These are phyloP conservation scores for Alternaria solani DNA, from an alignment of 2,329 filamentous ascomycete species.

Conservation along the genomic window DNA sequence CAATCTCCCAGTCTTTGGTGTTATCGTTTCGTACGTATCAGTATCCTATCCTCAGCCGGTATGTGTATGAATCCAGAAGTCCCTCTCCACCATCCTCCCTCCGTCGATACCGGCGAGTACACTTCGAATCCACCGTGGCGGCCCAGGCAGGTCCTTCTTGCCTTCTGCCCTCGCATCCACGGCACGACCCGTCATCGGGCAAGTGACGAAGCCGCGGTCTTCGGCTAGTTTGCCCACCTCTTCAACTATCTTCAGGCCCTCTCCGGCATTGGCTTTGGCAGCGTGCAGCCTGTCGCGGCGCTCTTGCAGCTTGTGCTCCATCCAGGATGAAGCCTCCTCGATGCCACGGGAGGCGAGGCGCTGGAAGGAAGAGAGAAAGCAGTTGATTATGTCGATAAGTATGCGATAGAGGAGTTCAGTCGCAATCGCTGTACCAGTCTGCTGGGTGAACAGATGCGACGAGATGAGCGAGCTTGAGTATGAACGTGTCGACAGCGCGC, in stretches of 20 bases:
- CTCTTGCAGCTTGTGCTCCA: slow-evolving; percentile 34
- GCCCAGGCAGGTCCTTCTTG: slow-evolving; percentile 15
- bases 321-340: slow-evolving; percentile 34
- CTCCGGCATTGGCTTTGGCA: neutral
- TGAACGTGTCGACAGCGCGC: slow-evolving; percentile 6
- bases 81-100: slow-evolving; percentile 36
- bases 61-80: slow-evolving; percentile 40
- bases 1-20: neutral
- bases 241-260: slow-evolving; percentile 24
- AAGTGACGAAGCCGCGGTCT: slow-evolving; percentile 30
- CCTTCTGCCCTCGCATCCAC: slow-evolving; percentile 5
- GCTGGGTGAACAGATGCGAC: slow-evolving; percentile 23
- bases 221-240: slow-evolving; percentile 33
- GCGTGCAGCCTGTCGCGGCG: slow-evolving; percentile 15
- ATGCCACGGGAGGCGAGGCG: slow-evolving; percentile 32
- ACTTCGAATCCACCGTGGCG: slow-evolving; percentile 35
- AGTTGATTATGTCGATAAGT: slow-evolving; percentile 40
- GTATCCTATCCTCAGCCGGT: slow-evolving; percentile 14
- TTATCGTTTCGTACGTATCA: neutral
- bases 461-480: slow-evolving; percentile 21
- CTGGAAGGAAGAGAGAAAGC: slow-evolving; percentile 33
- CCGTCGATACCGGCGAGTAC: slow-evolving; percentile 39
- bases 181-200: slow-evolving; percentile 25
- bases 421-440: slow-evolving; percentile 38
- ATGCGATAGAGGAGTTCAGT: slow-evolving; percentile 44